Conservation (phyloP, 257 asterid species). For the Knoxia roxburghii region DNA sequence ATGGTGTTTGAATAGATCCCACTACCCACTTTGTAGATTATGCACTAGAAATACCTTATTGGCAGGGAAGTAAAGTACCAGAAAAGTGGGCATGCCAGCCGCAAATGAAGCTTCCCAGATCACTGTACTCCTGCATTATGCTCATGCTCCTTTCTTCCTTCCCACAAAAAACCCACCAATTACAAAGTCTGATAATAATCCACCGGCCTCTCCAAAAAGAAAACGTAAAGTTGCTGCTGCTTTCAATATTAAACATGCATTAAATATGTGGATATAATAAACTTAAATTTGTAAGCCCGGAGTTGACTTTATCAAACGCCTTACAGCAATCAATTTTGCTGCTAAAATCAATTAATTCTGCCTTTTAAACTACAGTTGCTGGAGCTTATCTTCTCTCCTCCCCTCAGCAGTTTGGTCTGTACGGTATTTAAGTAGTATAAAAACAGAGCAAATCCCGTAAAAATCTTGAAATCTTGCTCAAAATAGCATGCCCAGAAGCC, state of each 20-base stretch:
- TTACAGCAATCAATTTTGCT: too few relatives aligned
- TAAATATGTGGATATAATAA: neutral
- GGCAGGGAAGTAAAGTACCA: constrained; percentile 2
- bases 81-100: constrained; percentile 2
- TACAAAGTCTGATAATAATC: too few relatives aligned
- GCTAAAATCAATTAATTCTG: neutral
- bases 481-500: too few relatives aligned
- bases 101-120: neutral
- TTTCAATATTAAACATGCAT: neutral
- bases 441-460: neutral
- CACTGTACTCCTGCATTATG: neutral
- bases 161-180: neutral
- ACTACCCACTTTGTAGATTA: too few relatives aligned
- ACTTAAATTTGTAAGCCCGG: neutral
- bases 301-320: neutral
- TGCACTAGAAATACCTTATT: constrained; percentile 3
- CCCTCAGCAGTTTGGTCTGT: neutral
- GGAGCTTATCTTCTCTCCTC: neutral
- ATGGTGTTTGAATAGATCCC: too few relatives aligned
- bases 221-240: neutral
- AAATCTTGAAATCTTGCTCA: neutral
- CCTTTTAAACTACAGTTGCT: neutral
- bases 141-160: neutral
- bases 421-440: too few relatives aligned
- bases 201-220: neutral